Conservation (phyloP, 2,329 filamentous ascomycete genomes). For the Colletotrichum tropicicola region DNA sequence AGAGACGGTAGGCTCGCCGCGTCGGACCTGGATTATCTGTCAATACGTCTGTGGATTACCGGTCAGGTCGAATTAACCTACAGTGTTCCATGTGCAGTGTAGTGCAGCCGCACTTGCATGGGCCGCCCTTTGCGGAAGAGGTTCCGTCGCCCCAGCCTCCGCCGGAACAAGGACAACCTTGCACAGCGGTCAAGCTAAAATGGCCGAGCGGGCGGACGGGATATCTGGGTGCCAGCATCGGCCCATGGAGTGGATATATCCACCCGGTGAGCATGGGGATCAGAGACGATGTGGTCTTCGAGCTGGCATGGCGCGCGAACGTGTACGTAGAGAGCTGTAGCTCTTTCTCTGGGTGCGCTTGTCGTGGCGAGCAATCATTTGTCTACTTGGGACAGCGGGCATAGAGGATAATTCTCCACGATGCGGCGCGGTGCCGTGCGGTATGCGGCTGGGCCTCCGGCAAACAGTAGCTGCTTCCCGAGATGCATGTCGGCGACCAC, state of each 20-base stretch:
- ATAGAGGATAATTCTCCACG: neutral
- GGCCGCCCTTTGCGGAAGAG: conserved; percentile 11
- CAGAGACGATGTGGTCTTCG: neutral
- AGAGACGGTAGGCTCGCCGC: too few relatives aligned
- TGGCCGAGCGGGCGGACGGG: conserved; percentile 15
- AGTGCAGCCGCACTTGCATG: conserved; percentile 20
- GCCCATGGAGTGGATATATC: conserved; percentile 24
- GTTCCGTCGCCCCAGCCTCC: conserved; percentile 15
- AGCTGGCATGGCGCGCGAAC: neutral
- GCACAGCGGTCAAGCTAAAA: conserved; percentile 21
- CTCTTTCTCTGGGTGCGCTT: neutral
- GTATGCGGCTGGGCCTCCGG: neutral
- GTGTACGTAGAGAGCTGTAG: neutral
- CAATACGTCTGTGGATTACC: neutral
- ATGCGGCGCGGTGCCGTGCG: neutral
- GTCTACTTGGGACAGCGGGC: neutral
- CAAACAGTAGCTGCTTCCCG: conserved; percentile 1
- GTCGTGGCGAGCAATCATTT: conserved; percentile 10
- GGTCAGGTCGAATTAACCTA: conserved; percentile 24
- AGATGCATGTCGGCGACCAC: conserved; percentile 11
- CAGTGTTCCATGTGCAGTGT: conserved; percentile 6
- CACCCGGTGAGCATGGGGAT: conserved; percentile 19
- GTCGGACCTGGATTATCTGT: conserved; percentile 3
- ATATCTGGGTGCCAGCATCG: conserved; percentile 19
- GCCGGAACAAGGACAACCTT: conserved; percentile 25